Evolutionary conservation across 1,284 basidiomycete genomes (phyloP).

Genomic region (Fomitopsis palustris): DNA sequence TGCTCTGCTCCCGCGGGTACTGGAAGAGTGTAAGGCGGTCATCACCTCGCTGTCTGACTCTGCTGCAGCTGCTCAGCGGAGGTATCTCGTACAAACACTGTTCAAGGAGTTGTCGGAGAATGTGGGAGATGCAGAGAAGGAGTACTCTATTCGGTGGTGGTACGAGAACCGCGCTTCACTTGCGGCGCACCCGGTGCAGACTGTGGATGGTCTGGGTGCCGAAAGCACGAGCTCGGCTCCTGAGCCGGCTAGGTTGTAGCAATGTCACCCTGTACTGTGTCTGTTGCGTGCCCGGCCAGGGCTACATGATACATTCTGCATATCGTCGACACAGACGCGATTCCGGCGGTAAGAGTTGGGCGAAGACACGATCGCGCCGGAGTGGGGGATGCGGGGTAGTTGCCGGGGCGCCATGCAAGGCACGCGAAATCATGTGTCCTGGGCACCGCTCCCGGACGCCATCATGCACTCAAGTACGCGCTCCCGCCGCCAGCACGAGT

Average conservation of each 20-base stretch:
- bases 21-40: conserved; percentile 43
- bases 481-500: background rate
- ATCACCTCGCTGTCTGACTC: conserved; percentile 20
- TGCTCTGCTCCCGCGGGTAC: conserved; percentile 45
- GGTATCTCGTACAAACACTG: conserved; percentile 51
- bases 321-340: too few species aligned
- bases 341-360: too few species aligned
- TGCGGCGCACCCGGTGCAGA: background rate
- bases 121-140: conserved; percentile 66
- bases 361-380: background rate
- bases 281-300: too few species aligned
- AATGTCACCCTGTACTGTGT: too few species aligned
- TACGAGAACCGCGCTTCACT: conserved; percentile 34
- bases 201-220: background rate
- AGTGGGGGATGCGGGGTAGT: background rate
- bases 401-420: background rate
- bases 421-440: background rate
- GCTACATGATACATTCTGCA: too few species aligned
- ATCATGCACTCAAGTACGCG: background rate
- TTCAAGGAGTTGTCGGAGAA: conserved; percentile 58
- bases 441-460: background rate
- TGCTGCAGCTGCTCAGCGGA: conserved; percentile 20
- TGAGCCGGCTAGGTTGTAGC: background rate
- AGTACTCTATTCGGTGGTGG: conserved; percentile 67
- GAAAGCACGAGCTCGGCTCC: too few species aligned